Conservation (phyloP, 1,284 basidiomycete species). For the Rhodotorula sp. region DNA sequence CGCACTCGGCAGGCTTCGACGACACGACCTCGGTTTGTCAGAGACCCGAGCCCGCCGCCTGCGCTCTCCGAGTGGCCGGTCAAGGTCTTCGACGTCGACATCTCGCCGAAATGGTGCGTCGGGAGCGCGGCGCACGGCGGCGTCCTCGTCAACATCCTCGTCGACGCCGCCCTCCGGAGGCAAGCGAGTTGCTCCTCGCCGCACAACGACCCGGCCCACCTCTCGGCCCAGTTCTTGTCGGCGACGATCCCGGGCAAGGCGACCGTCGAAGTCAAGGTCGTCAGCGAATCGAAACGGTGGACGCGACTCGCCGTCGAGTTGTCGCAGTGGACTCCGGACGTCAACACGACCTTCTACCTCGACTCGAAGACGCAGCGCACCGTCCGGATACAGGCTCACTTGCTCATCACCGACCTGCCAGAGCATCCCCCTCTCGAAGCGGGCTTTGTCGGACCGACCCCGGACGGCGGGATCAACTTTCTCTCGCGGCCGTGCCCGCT, state of each 20-base stretch:
- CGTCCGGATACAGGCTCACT: slow-evolving; percentile 24
- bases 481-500: slow-evolving; percentile 29
- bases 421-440: slow-evolving; percentile 5
- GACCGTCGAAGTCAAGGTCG: slow-evolving; percentile 23
- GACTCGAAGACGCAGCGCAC: background rate
- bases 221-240: slow-evolving; percentile 28
- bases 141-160: slow-evolving; percentile 27
- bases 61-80: slow-evolving; percentile 3
- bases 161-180: slow-evolving; percentile 17
- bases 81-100: slow-evolving; percentile 6
- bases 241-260: slow-evolving; percentile 15
- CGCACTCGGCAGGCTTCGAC: background rate
- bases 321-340: slow-evolving; percentile 23
- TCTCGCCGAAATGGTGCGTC: slow-evolving; percentile 22
- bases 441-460: background rate
- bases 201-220: slow-evolving; percentile 32
- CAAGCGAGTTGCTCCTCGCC: slow-evolving; percentile 6
- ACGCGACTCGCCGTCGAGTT: slow-evolving; percentile 33
- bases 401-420: slow-evolving; percentile 18
- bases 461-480: slow-evolving; percentile 7
- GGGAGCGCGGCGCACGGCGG: slow-evolving; percentile 34
- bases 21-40: background rate
- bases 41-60: slow-evolving; percentile 3
- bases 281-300: slow-evolving; percentile 28
- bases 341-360: slow-evolving; percentile 1